phyloP scores from a whole-genome alignment of 208 protist species.

The Acanthamoeba comandoni region DNA sequence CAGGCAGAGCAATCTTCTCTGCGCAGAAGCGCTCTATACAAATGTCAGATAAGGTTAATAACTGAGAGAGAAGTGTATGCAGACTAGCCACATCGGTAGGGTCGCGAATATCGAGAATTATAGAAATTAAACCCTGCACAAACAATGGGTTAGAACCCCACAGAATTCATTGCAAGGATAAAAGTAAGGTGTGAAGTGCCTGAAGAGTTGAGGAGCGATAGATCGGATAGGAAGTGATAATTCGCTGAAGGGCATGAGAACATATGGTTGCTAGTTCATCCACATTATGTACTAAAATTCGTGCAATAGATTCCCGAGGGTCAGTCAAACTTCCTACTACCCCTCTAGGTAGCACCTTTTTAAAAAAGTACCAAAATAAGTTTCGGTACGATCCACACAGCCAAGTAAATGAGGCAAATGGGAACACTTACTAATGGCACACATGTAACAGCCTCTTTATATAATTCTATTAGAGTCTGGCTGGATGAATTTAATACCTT shows the following conservation, averaged over 20 bases:
- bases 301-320: background rate
- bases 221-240: background rate
- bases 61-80: background rate
- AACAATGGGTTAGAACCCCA: background rate
- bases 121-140: too few relatives aligned
- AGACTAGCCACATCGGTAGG: background rate
- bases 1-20: background rate
- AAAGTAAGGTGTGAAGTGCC: background rate
- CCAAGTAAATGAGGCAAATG: background rate
- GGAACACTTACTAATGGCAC: slow-evolving; percentile 1
- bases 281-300: background rate
- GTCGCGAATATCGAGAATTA: too few relatives aligned
- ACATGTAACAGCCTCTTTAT: background rate
- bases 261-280: background rate
- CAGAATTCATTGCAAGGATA: background rate
- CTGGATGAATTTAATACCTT: background rate
- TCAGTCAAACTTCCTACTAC: background rate
- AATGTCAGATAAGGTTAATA: background rate
- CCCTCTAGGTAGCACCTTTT: background rate
- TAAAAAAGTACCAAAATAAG: background rate
- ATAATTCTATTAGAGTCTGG: slow-evolving; percentile 5
- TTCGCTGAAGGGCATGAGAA: slow-evolving; percentile 14
- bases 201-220: background rate
- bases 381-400: too few relatives aligned
- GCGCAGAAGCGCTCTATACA: background rate